Conservation (phyloP, 495 filamentous ascomycete species). For the Aspergillus homomorphus region DNA sequence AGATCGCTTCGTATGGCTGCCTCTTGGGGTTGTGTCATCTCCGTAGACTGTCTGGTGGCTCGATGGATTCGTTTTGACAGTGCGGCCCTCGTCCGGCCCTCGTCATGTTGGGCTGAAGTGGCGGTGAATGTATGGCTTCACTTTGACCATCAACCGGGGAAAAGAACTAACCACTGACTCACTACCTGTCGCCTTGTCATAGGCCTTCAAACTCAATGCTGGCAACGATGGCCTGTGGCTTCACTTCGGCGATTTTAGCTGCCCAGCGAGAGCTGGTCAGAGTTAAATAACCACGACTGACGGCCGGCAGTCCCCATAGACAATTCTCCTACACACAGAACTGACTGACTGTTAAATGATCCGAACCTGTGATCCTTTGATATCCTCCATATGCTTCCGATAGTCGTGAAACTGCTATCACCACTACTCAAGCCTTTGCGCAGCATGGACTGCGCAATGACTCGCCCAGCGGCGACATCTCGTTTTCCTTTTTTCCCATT, state of each 20-base stretch:
- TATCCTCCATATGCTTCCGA: slow-evolving; percentile 5
- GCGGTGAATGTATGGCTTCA: slow-evolving; percentile 7
- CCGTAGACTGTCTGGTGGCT: neutral
- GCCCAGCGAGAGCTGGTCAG: neutral
- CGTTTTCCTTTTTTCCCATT: slow-evolving; percentile 20
- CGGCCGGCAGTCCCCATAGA: neutral
- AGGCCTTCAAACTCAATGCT: slow-evolving; percentile 3
- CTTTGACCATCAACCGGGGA: slow-evolving; percentile 1
- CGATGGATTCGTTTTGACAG: neutral
- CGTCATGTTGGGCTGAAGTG: slow-evolving; percentile 4
- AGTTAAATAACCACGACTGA: neutral
- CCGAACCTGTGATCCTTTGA: neutral
- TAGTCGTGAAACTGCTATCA: slow-evolving; percentile 4
- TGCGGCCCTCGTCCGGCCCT: neutral
- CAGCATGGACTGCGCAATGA: slow-evolving; percentile 14
- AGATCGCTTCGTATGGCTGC: neutral
- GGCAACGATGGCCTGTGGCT: neutral
- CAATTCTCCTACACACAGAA: neutral
- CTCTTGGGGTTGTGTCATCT: neutral
- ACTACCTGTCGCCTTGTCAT: slow-evolving; percentile 15
- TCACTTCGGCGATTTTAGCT: slow-evolving; percentile 7
- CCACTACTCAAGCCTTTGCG: neutral
- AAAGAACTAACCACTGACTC: neutral
- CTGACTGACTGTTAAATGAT: neutral
- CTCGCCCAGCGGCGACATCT: slow-evolving; percentile 7